These are phyloP conservation scores for Colletotrichum sp. DNA, from an alignment of 2,329 filamentous ascomycete species.

Conservation along the genomic window DNA sequence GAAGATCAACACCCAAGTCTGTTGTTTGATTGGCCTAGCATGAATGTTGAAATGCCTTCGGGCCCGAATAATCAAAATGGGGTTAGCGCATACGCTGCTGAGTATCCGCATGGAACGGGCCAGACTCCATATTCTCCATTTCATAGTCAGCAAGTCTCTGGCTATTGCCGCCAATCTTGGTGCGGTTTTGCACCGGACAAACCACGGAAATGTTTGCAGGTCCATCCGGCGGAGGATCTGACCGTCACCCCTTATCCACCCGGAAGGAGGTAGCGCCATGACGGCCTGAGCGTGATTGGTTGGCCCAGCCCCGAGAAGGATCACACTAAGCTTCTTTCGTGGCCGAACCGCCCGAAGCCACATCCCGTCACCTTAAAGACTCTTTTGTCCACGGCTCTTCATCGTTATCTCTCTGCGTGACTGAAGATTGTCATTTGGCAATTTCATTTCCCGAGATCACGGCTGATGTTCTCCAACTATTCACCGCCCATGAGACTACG, in stretches of 20 bases:
- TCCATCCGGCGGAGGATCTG: neutral
- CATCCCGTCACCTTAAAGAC: neutral
- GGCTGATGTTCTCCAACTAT: neutral
- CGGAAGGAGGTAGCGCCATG: neutral
- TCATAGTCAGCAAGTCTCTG: neutral
- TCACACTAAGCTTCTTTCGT: neutral
- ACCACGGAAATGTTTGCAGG: neutral
- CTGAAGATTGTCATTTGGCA: neutral
- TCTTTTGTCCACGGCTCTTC: neutral
- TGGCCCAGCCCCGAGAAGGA: neutral
- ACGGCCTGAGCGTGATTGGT: neutral
- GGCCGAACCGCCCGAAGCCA: neutral
- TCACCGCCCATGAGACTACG: neutral
- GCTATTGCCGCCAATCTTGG: neutral
- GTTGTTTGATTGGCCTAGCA: neutral
- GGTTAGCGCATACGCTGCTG: neutral
- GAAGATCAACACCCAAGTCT: neutral
- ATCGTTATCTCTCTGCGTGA: rapidly evolving
- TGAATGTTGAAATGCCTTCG: neutral
- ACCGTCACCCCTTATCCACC: neutral
- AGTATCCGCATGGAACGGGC: neutral
- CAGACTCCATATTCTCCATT: neutral
- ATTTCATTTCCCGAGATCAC: neutral
- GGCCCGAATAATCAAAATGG: neutral
- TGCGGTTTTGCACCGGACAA: neutral